phyloP scores from a whole-genome alignment of 176 grass and related monocot genomes.

The Phoenix dactylifera region DNA sequence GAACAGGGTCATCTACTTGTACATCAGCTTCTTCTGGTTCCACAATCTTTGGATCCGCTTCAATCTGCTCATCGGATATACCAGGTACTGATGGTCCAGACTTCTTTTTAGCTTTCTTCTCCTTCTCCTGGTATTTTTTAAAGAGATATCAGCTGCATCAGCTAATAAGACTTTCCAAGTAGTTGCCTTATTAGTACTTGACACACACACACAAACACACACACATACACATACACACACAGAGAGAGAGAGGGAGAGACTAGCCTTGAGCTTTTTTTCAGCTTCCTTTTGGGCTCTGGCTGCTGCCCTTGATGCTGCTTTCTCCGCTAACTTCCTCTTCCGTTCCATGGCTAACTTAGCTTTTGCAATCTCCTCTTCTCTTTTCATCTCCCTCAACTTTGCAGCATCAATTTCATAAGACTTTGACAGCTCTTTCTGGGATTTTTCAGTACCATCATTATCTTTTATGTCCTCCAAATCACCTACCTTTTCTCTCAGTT shows the following conservation, averaged over 20 bases:
- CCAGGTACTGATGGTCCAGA: conserved; percentile 20
- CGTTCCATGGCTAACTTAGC: conserved; percentile 72
- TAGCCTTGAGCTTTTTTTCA: conserved; percentile 71
- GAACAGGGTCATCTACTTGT: conserved; percentile 23
- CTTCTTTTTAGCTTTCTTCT: conserved; percentile 80
- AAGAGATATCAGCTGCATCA: neutral
- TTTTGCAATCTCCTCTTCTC: conserved; percentile 90
- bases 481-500: conserved; percentile 26
- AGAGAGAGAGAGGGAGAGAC: neutral
- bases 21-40: conserved; percentile 43
- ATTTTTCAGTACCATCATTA: conserved; percentile 23
- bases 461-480: conserved; percentile 11
- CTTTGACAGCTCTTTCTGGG: conserved; percentile 44
- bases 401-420: conserved; percentile 47
- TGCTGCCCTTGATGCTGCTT: conserved; percentile 59
- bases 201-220: neutral
- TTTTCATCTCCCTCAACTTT: conserved; percentile 79
- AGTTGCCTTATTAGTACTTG: neutral
- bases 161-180: neutral
- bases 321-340: conserved; percentile 89
- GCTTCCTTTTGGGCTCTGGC: conserved; percentile 70
- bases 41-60: conserved; percentile 46
- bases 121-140: conserved; percentile 48
- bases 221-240: neutral
- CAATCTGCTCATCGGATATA: conserved; percentile 30